phyloP scores from a whole-genome alignment of 2,329 filamentous ascomycete species.

The Neonectria coccinea region DNA sequence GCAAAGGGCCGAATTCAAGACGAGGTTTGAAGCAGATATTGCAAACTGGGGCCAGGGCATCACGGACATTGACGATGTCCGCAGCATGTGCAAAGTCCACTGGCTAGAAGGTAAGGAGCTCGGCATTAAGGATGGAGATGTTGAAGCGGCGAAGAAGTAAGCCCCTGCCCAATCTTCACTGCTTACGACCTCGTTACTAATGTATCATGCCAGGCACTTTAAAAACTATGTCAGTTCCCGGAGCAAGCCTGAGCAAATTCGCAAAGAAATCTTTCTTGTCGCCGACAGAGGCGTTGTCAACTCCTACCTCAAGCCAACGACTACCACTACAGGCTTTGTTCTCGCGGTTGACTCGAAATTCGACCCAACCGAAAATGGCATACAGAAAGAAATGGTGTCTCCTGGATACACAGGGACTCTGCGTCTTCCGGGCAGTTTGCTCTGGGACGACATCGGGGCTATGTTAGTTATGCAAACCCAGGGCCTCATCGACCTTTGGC shows the following conservation, averaged over 20 bases:
- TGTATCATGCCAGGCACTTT: background rate
- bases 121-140: background rate
- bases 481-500: background rate
- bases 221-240: background rate
- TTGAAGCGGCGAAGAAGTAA: background rate
- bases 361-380: background rate
- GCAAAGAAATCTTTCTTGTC: background rate
- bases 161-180: background rate
- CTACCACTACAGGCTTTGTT: background rate
- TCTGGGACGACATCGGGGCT: slow-evolving; percentile 1
- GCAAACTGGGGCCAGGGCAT: background rate
- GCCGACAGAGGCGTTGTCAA: background rate
- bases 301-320: background rate
- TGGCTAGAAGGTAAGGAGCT: background rate
- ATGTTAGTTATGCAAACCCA: background rate
- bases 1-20: background rate
- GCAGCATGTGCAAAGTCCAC: background rate
- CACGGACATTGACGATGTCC: background rate
- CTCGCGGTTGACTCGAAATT: background rate
- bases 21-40: background rate
- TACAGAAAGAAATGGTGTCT: background rate
- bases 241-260: background rate
- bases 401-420: background rate
- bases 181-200: background rate
- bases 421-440: background rate